Evolutionary conservation across 225 moss, liverwort and hornwort species (phyloP).

Genomic region (Sphagnum tenellum): DNA sequence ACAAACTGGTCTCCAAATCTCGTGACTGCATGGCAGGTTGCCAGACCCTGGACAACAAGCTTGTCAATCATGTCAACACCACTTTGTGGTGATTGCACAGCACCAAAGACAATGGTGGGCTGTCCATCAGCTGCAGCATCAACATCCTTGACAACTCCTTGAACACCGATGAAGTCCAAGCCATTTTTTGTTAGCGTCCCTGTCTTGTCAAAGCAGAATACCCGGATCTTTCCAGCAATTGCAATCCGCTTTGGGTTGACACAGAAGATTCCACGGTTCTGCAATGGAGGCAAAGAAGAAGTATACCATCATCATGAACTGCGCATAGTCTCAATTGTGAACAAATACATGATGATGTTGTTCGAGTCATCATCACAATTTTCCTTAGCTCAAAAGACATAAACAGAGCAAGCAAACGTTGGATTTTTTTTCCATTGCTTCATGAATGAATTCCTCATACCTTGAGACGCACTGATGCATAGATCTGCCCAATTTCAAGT

Average conservation of each 20-base stretch:
- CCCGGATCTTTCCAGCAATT: constrained; percentile 59
- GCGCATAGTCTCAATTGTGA: no score
- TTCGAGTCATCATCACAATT: no score
- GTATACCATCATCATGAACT: no score
- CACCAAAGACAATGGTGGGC: constrained; percentile 7
- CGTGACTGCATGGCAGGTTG: constrained; percentile 57
- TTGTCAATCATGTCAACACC: constrained; percentile 19
- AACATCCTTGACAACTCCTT: constrained; percentile 10
- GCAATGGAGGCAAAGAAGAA: background rate
- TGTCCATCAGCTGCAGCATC: background rate
- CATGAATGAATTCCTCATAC: constrained; percentile 5
- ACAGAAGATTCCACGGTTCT: constrained; percentile 30
- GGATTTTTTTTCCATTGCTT: no score
- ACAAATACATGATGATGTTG: no score
- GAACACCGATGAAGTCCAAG: constrained; percentile 46
- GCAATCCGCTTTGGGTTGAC: constrained; percentile 54
- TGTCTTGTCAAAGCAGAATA: constrained; percentile 69
- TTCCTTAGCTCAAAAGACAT: no score
- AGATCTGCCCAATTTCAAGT: constrained; percentile 54
- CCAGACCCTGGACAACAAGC: constrained; percentile 40
- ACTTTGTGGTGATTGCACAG: constrained; percentile 9
- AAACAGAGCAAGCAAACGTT: no score
- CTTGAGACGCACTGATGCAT: constrained; percentile 48
- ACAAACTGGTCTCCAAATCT: constrained; percentile 48
- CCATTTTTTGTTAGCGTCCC: constrained; percentile 53